These are phyloP conservation scores for Phytopythium montanum DNA, from an alignment of 352 stramenopile species.

Conservation along the genomic window DNA sequence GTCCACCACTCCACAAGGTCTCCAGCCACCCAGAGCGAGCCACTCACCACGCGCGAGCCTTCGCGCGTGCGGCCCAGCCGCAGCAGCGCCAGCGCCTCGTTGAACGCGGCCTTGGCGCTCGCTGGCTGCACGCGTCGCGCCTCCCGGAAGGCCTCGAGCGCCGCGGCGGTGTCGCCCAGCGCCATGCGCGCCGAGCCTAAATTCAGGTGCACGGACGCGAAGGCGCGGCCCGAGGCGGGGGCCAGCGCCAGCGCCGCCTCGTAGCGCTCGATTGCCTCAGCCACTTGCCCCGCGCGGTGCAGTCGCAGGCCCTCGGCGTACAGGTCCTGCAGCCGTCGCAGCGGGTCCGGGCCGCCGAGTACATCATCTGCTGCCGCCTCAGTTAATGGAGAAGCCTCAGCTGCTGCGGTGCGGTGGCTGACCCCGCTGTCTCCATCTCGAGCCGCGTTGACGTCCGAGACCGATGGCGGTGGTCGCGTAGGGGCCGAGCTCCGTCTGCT, in stretches of 20 bases:
- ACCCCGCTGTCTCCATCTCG: neutral
- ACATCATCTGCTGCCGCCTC: constrained; percentile 3
- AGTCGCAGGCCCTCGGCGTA: constrained; percentile 60
- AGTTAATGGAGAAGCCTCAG: neutral
- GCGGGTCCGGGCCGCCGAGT: constrained; percentile 11
- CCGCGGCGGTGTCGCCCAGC: constrained; percentile 29
- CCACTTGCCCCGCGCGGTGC: constrained; percentile 49
- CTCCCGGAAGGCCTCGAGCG: constrained; percentile 31
- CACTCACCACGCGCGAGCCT: constrained; percentile 29
- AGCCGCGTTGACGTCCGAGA: neutral
- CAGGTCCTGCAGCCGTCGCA: constrained; percentile 39
- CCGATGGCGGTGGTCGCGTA: neutral
- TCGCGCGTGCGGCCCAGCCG: constrained; percentile 22
- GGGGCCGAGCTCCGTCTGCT: neutral
- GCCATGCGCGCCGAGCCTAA: constrained; percentile 50
- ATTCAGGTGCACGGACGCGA: constrained; percentile 68
- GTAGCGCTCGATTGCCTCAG: constrained; percentile 46
- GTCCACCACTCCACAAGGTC: neutral
- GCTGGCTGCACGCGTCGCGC: constrained; percentile 47
- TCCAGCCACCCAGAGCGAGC: neutral
- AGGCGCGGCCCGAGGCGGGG: constrained; percentile 25
- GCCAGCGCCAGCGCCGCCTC: constrained; percentile 38
- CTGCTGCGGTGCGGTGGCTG: neutral
- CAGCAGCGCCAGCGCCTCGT: constrained; percentile 46
- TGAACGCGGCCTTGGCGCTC: constrained; percentile 61